phyloP scores from a whole-genome alignment of 192 early-diverging fungal genomes.

The Entomortierella beljakovae region DNA sequence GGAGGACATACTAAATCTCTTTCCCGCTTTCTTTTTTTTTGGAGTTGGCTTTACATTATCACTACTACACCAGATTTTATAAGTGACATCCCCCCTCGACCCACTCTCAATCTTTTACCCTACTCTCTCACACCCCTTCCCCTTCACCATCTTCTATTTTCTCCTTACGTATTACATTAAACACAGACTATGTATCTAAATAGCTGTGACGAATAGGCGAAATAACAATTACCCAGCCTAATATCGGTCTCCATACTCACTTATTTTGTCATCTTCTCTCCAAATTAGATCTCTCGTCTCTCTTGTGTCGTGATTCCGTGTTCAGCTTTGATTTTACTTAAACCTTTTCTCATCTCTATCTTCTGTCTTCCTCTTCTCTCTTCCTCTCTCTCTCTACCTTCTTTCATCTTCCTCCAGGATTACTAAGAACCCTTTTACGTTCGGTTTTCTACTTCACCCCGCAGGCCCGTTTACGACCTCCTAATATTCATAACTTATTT shows the following conservation, averaged over 20 bases:
- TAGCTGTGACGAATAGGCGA: too few species aligned
- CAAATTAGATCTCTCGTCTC: neutral
- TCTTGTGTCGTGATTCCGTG: neutral
- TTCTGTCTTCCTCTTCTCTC: neutral
- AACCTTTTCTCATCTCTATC: neutral
- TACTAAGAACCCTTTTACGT: slow-evolving; percentile 14
- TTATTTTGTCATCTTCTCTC: neutral
- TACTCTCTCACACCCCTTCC: too few species aligned
- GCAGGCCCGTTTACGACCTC: neutral
- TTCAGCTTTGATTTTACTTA: neutral
- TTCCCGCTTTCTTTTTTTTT: neutral
- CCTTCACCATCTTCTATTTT: neutral
- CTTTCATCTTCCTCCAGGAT: neutral
- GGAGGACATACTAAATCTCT: slow-evolving; percentile 1
- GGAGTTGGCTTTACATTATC: neutral
- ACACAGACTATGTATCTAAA: too few species aligned
- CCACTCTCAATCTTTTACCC: too few species aligned
- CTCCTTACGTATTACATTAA: too few species aligned
- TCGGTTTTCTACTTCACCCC: slow-evolving; percentile 13
- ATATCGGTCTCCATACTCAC: too few species aligned
- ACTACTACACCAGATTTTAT: slow-evolving; percentile 32
- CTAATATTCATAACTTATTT: neutral
- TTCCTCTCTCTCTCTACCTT: neutral
- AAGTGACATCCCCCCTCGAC: slow-evolving; percentile 2
- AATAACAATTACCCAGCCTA: too few species aligned